Evolutionary conservation across 257 asterid species (phyloP).

Genomic region (Voacanga thouarsii): DNA sequence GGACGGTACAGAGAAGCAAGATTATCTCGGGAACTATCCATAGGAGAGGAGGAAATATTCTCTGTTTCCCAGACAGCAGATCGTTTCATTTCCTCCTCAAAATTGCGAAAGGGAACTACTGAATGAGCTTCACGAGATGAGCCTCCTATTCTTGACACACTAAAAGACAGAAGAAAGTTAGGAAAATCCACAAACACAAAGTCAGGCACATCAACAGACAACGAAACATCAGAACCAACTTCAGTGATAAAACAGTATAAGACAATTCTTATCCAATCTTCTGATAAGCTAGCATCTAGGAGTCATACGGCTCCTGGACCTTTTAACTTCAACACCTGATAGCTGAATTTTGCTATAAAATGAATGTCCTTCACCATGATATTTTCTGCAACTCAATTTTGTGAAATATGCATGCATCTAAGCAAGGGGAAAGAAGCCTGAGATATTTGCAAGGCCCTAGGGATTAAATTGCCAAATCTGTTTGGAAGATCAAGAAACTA

Average conservation of each 20-base stretch:
- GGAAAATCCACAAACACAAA: conserved; percentile 8
- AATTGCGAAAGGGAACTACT: conserved; percentile 94
- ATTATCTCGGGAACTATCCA: conserved; percentile 63
- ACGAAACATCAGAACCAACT: not conserved
- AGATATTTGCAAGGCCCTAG: not conserved
- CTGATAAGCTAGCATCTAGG: not conserved
- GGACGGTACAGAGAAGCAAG: conserved; percentile 98
- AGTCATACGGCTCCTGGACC: not conserved
- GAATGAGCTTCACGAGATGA: conserved; percentile 60
- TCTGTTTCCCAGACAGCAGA: conserved; percentile 86
- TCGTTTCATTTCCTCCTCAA: conserved; percentile 84
- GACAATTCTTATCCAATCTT: not conserved
- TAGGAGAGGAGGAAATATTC: conserved; percentile 60
- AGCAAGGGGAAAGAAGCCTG: not conserved
- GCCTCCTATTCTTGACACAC: conserved; percentile 52
- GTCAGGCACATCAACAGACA: not conserved
- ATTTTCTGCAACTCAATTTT: not conserved
- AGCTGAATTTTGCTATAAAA: not conserved
- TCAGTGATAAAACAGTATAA: not conserved
- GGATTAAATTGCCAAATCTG: not conserved
- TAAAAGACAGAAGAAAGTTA: conserved; percentile 21
- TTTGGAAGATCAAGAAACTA: not conserved
- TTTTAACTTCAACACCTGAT: not conserved
- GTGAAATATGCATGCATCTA: not conserved
- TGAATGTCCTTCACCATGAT: not conserved